Evolutionary conservation across 176 grass and related monocot species (phyloP).

Genomic region (Zea luxurians): DNA sequence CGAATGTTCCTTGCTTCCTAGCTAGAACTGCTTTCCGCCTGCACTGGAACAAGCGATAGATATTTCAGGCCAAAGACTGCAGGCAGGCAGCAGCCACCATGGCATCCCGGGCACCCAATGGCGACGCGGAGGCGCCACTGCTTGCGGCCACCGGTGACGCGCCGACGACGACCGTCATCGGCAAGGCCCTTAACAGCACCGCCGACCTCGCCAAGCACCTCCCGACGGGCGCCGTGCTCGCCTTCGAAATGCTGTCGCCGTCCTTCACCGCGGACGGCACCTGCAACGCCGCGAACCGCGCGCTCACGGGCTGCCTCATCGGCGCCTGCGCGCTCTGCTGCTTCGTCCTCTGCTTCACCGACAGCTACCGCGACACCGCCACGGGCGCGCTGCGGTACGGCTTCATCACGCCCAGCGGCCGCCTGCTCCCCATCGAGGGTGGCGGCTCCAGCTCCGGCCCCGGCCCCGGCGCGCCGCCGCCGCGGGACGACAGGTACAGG

Average conservation of each 20-base stretch:
- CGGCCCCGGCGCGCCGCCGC: neutral
- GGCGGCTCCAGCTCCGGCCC: too few species aligned
- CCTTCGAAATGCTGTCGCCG: conserved; percentile 80
- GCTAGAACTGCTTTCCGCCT: neutral
- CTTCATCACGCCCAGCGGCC: conserved; percentile 50
- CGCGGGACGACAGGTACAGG: conserved; percentile 31
- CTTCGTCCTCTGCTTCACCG: conserved; percentile 75
- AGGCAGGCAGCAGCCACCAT: neutral
- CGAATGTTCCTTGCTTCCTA: conserved; percentile 25
- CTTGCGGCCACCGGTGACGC: neutral
- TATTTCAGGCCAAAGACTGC: neutral
- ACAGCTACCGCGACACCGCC: conserved; percentile 66
- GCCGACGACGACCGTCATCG: conserved; percentile 20
- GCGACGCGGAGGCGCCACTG: conserved; percentile 42
- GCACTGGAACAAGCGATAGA: neutral
- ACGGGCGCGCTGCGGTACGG: conserved; percentile 49
- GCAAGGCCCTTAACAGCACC: conserved; percentile 52
- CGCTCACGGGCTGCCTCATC: conserved; percentile 56
- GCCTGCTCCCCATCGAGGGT: conserved; percentile 36
- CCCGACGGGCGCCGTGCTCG: conserved; percentile 75
- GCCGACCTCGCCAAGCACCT: conserved; percentile 84
- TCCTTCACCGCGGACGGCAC: conserved; percentile 59
- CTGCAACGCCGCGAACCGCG: conserved; percentile 48
- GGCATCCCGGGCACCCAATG: conserved; percentile 14
- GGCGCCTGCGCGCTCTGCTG: conserved; percentile 48